These are phyloP conservation scores for Histomonas meleagridis DNA, from an alignment of 208 protist genomes.

Conservation along the genomic window DNA sequence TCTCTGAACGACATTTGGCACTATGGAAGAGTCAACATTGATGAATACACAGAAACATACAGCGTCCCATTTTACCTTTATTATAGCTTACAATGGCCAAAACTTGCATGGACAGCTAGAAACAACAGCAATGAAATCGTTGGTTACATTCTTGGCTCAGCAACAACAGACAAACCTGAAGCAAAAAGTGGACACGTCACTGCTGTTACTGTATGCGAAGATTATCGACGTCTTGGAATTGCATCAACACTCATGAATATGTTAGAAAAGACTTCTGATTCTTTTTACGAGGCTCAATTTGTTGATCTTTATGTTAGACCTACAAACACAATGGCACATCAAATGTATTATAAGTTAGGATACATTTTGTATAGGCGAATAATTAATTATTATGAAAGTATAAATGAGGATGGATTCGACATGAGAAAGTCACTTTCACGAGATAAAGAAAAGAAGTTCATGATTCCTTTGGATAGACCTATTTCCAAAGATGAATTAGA, in stretches of 20 bases:
- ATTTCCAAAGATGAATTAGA: slow-evolving; percentile 1
- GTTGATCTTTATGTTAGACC: slow-evolving; percentile 23
- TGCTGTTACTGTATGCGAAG: slow-evolving; percentile 19
- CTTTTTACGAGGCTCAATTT: slow-evolving; percentile 14
- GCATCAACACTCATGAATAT: neutral
- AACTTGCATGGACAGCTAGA: neutral
- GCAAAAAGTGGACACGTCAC: slow-evolving; percentile 2
- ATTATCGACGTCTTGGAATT: slow-evolving; percentile 8
- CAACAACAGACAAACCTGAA: neutral
- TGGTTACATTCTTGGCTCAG: slow-evolving; percentile 21
- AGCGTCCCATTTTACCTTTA: slow-evolving; percentile 27
- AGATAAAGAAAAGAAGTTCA: slow-evolving; percentile 24
- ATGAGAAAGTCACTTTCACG: neutral
- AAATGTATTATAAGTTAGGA: slow-evolving; percentile 27
- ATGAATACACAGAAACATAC: slow-evolving; percentile 33
- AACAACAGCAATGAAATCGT: neutral
- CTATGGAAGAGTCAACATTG: slow-evolving; percentile 1
- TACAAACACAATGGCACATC: neutral
- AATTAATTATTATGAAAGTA: neutral
- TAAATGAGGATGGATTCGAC: slow-evolving; percentile 36
- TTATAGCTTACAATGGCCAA: slow-evolving; percentile 2
- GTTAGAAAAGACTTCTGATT: neutral
- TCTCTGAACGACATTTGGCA: slow-evolving; percentile 23
- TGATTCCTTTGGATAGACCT: neutral
- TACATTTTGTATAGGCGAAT: slow-evolving; percentile 1